Conservation (phyloP, 306 rosid species). For the Aeschynomene evenia region DNA sequence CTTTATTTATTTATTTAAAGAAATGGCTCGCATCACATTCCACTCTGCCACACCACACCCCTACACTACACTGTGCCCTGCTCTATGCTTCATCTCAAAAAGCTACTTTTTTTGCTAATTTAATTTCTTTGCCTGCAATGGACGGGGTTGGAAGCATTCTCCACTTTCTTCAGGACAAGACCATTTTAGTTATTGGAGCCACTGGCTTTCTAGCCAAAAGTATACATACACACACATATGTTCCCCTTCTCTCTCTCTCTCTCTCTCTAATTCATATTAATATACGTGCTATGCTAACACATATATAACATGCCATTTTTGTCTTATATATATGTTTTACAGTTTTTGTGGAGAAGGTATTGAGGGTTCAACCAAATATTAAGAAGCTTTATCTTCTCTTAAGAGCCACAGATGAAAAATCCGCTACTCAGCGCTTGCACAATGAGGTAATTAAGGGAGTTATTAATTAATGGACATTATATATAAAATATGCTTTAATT, state of each 20-base stretch:
- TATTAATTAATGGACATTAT: background rate
- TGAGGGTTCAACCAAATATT: conserved; percentile 78
- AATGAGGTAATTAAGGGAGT: conserved; percentile 73
- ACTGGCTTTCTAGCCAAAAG: conserved; percentile 80
- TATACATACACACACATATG: background rate
- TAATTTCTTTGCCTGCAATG: conserved; percentile 36
- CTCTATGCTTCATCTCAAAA: background rate
- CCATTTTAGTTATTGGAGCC: conserved; percentile 63
- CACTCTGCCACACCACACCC: background rate
- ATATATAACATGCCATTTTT: background rate
- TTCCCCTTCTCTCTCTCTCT: background rate
- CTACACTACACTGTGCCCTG: background rate
- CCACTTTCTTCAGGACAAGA: conserved; percentile 49
- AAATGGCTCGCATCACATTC: background rate
- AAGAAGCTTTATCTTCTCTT: conserved; percentile 75
- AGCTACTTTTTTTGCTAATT: conserved; percentile 2
- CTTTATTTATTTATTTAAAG: background rate
- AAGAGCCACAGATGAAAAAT: conserved; percentile 52
- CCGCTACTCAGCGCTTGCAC: conserved; percentile 56
- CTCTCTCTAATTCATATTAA: background rate
- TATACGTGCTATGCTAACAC: background rate
- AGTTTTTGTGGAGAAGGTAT: conserved; percentile 81
- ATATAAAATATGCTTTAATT: background rate
- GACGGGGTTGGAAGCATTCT: conserved; percentile 67
- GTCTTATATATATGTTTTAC: background rate